These are phyloP conservation scores for Zarea fungicola DNA, from an alignment of 2,329 filamentous ascomycete genomes.

Conservation along the genomic window DNA sequence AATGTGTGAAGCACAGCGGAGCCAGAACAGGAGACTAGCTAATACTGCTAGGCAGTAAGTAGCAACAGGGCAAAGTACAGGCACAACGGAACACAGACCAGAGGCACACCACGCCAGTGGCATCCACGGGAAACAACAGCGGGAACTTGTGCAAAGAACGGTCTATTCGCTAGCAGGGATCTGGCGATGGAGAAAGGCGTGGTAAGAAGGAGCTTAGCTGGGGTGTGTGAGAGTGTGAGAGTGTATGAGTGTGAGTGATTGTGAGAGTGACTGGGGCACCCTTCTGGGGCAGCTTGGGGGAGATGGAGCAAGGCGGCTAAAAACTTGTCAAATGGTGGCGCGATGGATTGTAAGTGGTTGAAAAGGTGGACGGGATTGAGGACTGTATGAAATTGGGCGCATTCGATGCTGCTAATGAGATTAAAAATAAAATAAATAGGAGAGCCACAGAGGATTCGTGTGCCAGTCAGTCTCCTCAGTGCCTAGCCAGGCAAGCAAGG, in stretches of 20 bases:
- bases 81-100: slow-evolving; percentile 9
- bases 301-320: slow-evolving; percentile 32
- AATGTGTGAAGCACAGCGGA: slow-evolving; percentile 8
- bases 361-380: slow-evolving; percentile 20
- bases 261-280: slow-evolving; percentile 20
- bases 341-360: slow-evolving; percentile 39
- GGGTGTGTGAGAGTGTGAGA: too few relatives aligned
- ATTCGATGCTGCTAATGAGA: not conserved
- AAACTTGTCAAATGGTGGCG: slow-evolving; percentile 33
- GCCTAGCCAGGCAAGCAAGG: too few relatives aligned
- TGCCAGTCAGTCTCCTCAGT: too few relatives aligned
- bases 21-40: not conserved
- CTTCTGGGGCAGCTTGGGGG: slow-evolving; percentile 19
- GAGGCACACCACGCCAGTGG: not conserved
- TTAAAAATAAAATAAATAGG: not conserved
- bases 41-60: not conserved
- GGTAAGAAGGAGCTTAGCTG: slow-evolving; percentile 3
- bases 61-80: slow-evolving; percentile 1
- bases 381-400: slow-evolving; percentile 38
- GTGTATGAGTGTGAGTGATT: slow-evolving; percentile 1
- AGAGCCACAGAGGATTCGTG: too few relatives aligned
- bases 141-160: slow-evolving; percentile 3
- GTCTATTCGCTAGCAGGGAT: slow-evolving; percentile 9
- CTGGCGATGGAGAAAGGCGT: slow-evolving; percentile 9
- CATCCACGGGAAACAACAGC: not conserved